Percentiles rank a stretch among this genome's conserved stretches.
phyloP scores from a whole-genome alignment of 2,329 filamentous ascomycete genomes.

The Alternaria arbusti region DNA sequence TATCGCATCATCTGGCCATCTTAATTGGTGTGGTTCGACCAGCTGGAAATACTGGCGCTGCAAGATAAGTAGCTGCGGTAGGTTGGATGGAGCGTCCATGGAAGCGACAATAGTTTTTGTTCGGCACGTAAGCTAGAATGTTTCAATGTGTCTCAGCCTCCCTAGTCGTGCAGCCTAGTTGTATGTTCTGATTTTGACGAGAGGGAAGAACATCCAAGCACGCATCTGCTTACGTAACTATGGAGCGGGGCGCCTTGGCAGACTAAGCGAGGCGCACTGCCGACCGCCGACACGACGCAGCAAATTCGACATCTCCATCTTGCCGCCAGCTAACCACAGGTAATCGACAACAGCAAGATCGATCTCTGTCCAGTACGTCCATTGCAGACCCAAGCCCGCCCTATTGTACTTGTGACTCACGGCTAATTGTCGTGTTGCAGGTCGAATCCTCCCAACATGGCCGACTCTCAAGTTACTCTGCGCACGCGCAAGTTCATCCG shows the following conservation, averaged over 20 bases:
- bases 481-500: slow-evolving; percentile 99
- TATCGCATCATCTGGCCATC: slow-evolving; percentile 65
- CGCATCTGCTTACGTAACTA: slow-evolving; percentile 30
- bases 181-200: background rate
- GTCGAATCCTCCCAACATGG: slow-evolving; percentile 70
- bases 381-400: slow-evolving; percentile 9
- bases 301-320: slow-evolving; percentile 39
- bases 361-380: slow-evolving; percentile 43
- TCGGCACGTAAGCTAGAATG: background rate
- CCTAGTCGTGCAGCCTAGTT: background rate
- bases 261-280: slow-evolving; percentile 18
- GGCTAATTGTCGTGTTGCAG: slow-evolving; percentile 31
- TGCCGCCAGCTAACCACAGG: slow-evolving; percentile 41
- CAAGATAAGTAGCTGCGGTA: slow-evolving; percentile 52
- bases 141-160: background rate
- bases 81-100: slow-evolving; percentile 19
- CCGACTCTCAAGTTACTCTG: slow-evolving; percentile 69
- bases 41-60: slow-evolving; percentile 82
- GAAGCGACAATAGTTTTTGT: background rate
- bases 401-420: slow-evolving; percentile 4
- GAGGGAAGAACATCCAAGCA: slow-evolving; percentile 3
- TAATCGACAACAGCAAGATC: slow-evolving; percentile 43
- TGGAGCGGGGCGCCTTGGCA: slow-evolving; percentile 20
- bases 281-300: slow-evolving; percentile 20
- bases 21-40: slow-evolving; percentile 65